These are phyloP conservation scores for Vitis cinerea DNA, from an alignment of 164 flowering plant genomes.

Conservation along the genomic window DNA sequence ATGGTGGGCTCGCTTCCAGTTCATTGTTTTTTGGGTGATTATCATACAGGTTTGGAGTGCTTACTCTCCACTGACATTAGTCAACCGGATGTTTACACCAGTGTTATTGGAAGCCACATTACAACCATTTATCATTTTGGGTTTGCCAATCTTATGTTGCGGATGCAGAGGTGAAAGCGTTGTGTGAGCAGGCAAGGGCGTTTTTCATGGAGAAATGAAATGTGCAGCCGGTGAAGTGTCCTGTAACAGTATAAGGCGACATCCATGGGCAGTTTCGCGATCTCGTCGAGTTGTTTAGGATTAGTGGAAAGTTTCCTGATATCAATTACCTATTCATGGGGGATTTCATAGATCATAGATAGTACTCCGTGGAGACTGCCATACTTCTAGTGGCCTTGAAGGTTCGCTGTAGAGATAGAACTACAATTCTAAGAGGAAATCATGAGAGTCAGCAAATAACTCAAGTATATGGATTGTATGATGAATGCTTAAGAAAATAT, in stretches of 20 bases:
- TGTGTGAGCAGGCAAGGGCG: constrained; percentile 79
- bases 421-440: constrained; percentile 38
- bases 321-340: constrained; percentile 95
- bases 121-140: constrained; percentile 94
- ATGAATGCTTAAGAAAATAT: constrained; percentile 42
- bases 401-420: constrained; percentile 40
- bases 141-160: constrained; percentile 94
- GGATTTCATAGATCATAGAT: constrained; percentile 68
- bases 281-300: constrained; percentile 67
- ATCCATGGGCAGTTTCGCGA: constrained; percentile 79
- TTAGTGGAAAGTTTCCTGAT: constrained; percentile 76
- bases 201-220: constrained; percentile 88
- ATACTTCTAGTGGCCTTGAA: constrained; percentile 36
- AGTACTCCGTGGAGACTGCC: constrained; percentile 38
- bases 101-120: constrained; percentile 94
- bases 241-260: constrained; percentile 71
- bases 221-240: constrained; percentile 79
- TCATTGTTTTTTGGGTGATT: constrained; percentile 95
- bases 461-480: constrained; percentile 48
- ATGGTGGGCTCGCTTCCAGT: constrained; percentile 94
- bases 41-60: constrained; percentile 93
- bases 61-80: constrained; percentile 85
- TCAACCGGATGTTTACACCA: constrained; percentile 84
- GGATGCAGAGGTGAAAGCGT: constrained; percentile 73
- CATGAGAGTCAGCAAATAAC: constrained; percentile 42